Percentiles rank a stretch among this genome's conserved stretches.
Conservation (phyloP, 73 alveolate species). For the Paramecium sonneborni region DNA sequence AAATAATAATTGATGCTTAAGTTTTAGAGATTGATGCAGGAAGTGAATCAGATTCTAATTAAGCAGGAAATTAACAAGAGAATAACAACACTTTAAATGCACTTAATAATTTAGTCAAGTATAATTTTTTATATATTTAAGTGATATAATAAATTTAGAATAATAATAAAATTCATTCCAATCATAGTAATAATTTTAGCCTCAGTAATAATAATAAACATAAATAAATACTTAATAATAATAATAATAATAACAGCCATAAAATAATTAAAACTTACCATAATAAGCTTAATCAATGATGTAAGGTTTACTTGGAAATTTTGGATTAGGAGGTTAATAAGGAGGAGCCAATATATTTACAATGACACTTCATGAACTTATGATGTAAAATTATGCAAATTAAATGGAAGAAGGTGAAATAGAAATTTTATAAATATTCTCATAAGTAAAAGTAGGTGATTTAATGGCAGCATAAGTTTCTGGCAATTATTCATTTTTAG, state of each 20-base stretch:
- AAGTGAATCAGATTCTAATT: neutral
- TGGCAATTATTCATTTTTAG: slow-evolving; percentile 19
- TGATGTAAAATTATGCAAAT: slow-evolving; percentile 32
- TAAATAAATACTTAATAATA: neutral
- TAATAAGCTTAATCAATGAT: neutral
- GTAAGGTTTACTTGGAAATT: neutral
- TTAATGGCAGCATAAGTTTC: neutral
- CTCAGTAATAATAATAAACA: neutral
- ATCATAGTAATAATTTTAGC: neutral
- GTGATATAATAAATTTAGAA: neutral
- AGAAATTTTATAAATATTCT: slow-evolving; percentile 11
- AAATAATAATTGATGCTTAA: neutral
- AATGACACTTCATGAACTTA: slow-evolving; percentile 3
- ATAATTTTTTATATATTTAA: neutral
- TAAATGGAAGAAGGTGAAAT: slow-evolving; percentile 44
- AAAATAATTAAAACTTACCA: neutral
- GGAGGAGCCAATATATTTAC: slow-evolving; percentile 38
- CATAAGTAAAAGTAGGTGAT: slow-evolving; percentile 29
- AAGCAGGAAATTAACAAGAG: neutral
- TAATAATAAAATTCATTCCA: neutral
- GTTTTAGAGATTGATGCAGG: neutral
- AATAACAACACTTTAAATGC: neutral
- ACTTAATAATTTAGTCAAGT: neutral
- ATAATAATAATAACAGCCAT: neutral
- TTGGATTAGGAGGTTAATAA: neutral